Evolutionary conservation across 2,329 filamentous ascomycete genomes (phyloP).

Genomic region (Daldinia sp.): DNA sequence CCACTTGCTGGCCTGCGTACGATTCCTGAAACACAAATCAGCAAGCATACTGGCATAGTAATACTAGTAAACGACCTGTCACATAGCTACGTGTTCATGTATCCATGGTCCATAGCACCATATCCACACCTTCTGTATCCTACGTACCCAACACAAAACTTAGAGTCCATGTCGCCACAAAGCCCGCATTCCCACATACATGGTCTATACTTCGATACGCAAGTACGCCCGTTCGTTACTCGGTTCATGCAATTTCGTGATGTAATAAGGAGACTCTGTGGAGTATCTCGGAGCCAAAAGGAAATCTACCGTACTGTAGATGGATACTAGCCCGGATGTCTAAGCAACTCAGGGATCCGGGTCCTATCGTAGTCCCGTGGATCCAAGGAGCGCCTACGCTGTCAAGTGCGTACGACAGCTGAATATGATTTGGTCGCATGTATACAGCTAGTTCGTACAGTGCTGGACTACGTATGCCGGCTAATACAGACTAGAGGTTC

Average conservation of each 20-base stretch:
- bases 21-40: conserved; percentile 7
- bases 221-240: conserved; percentile 2
- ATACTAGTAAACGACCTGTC: conserved; percentile 28
- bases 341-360: not conserved
- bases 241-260: conserved; percentile 1
- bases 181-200: conserved; percentile 4
- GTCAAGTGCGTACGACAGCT: conserved; percentile 3
- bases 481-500: not conserved
- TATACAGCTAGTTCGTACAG: not conserved
- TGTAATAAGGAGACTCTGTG: conserved; percentile 18
- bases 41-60: conserved; percentile 19
- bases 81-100: conserved; percentile 15
- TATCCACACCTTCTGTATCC: not conserved
- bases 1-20: conserved; percentile 5
- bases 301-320: not conserved
- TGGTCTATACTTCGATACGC: not conserved
- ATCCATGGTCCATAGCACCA: conserved; percentile 13
- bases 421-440: not conserved
- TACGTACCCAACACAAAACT: not conserved
- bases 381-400: not conserved
- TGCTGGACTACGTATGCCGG: not conserved
- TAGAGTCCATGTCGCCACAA: not conserved
- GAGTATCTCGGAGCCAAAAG: conserved; percentile 6
- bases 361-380: not conserved
- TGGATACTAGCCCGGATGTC: not conserved